Evolutionary conservation across 2,329 filamentous ascomycete species (phyloP).

Genomic region (Aspergillus amoenus): DNA sequence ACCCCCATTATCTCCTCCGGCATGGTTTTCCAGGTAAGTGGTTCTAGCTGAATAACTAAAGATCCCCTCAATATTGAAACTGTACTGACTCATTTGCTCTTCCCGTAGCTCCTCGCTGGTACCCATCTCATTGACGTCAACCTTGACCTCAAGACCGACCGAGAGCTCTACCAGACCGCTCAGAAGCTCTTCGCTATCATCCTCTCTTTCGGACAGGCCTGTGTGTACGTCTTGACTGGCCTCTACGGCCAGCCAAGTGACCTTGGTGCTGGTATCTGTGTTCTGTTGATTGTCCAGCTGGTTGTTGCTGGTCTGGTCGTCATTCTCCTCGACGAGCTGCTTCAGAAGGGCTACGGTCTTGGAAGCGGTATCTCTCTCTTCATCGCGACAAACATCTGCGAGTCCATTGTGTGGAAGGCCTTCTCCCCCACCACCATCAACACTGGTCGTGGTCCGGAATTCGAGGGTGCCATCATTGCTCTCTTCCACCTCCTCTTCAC

Average conservation of each 20-base stretch:
- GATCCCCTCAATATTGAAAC: not conserved
- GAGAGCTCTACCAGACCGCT: slow-evolving; percentile 98
- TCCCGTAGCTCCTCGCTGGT: slow-evolving; percentile 76
- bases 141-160: slow-evolving; percentile 99
- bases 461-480: slow-evolving; percentile 96
- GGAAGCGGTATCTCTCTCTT: slow-evolving; percentile 98
- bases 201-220: slow-evolving; percentile 94
- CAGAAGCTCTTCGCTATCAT: slow-evolving; percentile 99
- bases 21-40: slow-evolving; percentile 88
- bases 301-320: slow-evolving; percentile 97
- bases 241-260: slow-evolving; percentile 97
- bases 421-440: slow-evolving; percentile 99
- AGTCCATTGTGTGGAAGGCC: slow-evolving; percentile 99
- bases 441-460: slow-evolving; percentile 97
- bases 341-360: slow-evolving; percentile 98
- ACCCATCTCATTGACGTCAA: slow-evolving; percentile 99
- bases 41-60: not conserved
- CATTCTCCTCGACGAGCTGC: slow-evolving; percentile 96
- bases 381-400: slow-evolving; percentile 99
- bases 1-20: slow-evolving; percentile 99
- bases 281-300: slow-evolving; percentile 96
- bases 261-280: slow-evolving; percentile 95
- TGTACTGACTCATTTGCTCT: slow-evolving; percentile 15
- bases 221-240: slow-evolving; percentile 96
- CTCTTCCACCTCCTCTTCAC: slow-evolving; percentile 97